Evolutionary conservation across 805 yeast species (phyloP).

Genomic region (Ogataea polymorpha): DNA sequence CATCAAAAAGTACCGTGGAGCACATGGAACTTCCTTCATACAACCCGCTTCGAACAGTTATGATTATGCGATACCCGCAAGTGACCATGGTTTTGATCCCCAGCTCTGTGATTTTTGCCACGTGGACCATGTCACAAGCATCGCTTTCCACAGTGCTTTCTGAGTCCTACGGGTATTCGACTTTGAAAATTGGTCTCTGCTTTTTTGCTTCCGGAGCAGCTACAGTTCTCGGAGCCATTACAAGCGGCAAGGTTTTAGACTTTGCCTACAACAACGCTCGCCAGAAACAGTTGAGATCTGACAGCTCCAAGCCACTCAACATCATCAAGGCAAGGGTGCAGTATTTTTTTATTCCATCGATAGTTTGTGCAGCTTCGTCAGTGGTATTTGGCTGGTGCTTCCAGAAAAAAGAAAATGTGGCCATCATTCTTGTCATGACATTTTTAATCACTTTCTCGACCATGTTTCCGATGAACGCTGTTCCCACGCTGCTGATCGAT

Average conservation of each 20-base stretch:
- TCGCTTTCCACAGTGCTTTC: slow-evolving; percentile 57
- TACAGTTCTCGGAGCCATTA: slow-evolving; percentile 57
- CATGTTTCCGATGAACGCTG: slow-evolving; percentile 53
- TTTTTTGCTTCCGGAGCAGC: slow-evolving; percentile 75
- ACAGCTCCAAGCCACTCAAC: slow-evolving; percentile 42
- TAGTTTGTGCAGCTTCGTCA: slow-evolving; percentile 36
- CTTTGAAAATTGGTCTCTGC: slow-evolving; percentile 63
- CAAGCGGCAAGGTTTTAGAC: slow-evolving; percentile 57
- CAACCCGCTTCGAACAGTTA: slow-evolving; percentile 28
- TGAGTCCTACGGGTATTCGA: slow-evolving; percentile 45
- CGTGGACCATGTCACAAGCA: slow-evolving; percentile 70
- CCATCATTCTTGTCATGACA: slow-evolving; percentile 56
- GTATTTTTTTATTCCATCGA: slow-evolving; percentile 42
- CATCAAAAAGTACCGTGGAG: slow-evolving; percentile 25
- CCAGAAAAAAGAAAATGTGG: slow-evolving; percentile 42
- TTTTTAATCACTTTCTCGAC: slow-evolving; percentile 58
- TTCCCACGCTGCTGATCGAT: slow-evolving; percentile 73
- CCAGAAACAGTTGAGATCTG: slow-evolving; percentile 27
- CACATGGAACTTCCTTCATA: slow-evolving; percentile 11
- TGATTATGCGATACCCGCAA: slow-evolving; percentile 14
- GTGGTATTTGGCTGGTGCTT: slow-evolving; percentile 75
- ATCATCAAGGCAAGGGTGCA: slow-evolving; percentile 53
- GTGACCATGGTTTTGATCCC: slow-evolving; percentile 52
- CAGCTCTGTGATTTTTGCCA: slow-evolving; percentile 59
- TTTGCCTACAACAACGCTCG: slow-evolving; percentile 40